phyloP scores from a whole-genome alignment of 2,329 filamentous ascomycete genomes.

The Aspergillus sergii region DNA sequence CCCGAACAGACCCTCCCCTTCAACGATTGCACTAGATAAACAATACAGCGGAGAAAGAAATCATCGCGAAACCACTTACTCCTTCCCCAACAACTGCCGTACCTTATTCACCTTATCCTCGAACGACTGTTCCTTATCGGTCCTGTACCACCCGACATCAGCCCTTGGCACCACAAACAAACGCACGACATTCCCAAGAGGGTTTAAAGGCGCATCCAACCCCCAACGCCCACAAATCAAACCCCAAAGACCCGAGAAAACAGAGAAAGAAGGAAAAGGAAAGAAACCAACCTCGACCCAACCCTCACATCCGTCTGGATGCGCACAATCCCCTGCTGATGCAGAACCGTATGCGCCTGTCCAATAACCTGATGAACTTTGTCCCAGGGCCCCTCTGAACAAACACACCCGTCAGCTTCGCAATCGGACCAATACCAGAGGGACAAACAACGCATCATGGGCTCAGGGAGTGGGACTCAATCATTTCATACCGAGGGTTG shows the following conservation, averaged over 20 bases:
- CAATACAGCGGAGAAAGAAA: not conserved
- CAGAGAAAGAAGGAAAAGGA: slow-evolving; percentile 1
- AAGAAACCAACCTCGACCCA: slow-evolving; percentile 66
- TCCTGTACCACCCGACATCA: slow-evolving; percentile 52
- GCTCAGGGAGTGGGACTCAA: not conserved
- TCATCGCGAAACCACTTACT: not conserved
- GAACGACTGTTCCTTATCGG: slow-evolving; percentile 81
- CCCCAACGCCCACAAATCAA: not conserved
- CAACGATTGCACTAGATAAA: not conserved
- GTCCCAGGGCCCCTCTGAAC: slow-evolving; percentile 84
- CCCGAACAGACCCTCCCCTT: not conserved
- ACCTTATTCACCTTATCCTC: slow-evolving; percentile 75
- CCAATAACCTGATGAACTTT: slow-evolving; percentile 82
- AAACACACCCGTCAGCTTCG: slow-evolving; percentile 4
- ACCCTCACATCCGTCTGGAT: slow-evolving; percentile 89
- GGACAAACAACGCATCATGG: not conserved
- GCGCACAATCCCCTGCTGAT: slow-evolving; percentile 73
- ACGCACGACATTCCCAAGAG: not conserved
- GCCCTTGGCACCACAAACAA: slow-evolving; percentile 18
- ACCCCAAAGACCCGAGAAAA: not conserved
- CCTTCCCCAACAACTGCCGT: slow-evolving; percentile 52
- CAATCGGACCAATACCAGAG: not conserved
- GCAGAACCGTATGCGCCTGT: slow-evolving; percentile 79
- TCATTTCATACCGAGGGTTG: slow-evolving; percentile 75
- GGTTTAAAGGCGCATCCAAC: not conserved